Evolutionary conservation across 164 flowering plant species (phyloP), one percentile per base, ranked within the genome.

Genomic region (Berberis thunbergii): DNA sequence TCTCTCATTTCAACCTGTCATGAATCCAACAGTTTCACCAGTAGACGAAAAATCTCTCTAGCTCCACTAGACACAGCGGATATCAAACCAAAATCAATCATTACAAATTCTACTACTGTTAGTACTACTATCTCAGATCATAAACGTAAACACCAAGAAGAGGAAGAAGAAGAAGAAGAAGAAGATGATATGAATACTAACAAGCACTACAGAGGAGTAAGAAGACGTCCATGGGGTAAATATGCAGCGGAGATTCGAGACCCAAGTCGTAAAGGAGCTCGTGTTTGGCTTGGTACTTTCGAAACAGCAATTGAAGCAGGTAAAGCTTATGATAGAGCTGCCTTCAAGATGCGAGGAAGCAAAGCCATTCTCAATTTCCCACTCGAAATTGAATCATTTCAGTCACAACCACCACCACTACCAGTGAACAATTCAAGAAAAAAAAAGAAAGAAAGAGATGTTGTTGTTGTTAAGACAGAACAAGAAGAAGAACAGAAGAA

Each of bases 311-410:
- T 57, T 57, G 60, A 57, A 39, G 60, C 60, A 40, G 60, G 44
- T 41, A 57, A n/a, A 57, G 60, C 60, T 57, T 57, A 57, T 57
- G 45, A 57, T 57, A 7, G 60, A 6, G 60, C 60, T 40, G 60
- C 60, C 4, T 57, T 57, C 43, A 41, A 57, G 43, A 57, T 57
- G 41, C 60, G 45, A 3, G 60, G 60, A 42, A 57, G 60, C 11
- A 41, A 57, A 57, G 60, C 60, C 41, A 57, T 57, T 42, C 60
- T 57, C 2, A 57, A 57, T 9, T 41, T 57, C 45, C 60, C 60
- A 6, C 45, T 41, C 8, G 60, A 57, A 41, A 57, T 57, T 39
- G 11, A 42, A 3, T 40, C 43, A 41, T 2, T 3, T 57, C 12
- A 41, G 11, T 8, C 7, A 1, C 11, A 41, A 41, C 2, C 59